Percentiles rank a stretch among this genome's conserved stretches.
phyloP scores from a whole-genome alignment of 2,329 filamentous ascomycete genomes.

The Fusarium protoensiforme region DNA sequence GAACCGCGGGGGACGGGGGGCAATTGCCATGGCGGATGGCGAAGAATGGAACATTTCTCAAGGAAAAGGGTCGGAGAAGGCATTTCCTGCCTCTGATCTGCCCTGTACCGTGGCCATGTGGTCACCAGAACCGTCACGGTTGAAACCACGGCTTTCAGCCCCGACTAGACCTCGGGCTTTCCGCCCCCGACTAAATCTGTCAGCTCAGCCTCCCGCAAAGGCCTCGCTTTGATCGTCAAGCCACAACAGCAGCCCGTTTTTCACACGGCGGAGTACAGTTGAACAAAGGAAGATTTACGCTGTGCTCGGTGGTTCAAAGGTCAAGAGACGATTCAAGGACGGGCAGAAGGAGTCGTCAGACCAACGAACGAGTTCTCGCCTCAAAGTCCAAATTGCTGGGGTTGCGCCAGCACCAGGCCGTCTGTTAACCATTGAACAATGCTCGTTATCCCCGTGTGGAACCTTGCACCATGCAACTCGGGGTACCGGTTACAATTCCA shows the following conservation, averaged over 20 bases:
- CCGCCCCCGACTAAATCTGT: slow-evolving; percentile 13
- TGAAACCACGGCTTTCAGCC: neutral
- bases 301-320: neutral
- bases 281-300: neutral
- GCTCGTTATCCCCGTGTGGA: slow-evolving; percentile 6
- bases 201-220: slow-evolving; percentile 3
- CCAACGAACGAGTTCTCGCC: slow-evolving; percentile 10
- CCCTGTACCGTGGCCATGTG: slow-evolving; percentile 12
- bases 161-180: slow-evolving; percentile 15
- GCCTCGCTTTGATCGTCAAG: neutral
- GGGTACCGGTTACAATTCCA: slow-evolving; percentile 19
- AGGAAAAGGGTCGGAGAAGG: slow-evolving; percentile 6
- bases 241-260: slow-evolving; percentile 1
- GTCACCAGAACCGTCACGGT: neutral
- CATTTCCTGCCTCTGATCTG: neutral
- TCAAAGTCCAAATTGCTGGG: slow-evolving; percentile 22
- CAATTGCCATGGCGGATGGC: slow-evolving; percentile 17
- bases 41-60: slow-evolving; percentile 20
- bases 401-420: slow-evolving; percentile 10
- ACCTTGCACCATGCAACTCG: slow-evolving; percentile 6
- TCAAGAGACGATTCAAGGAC: slow-evolving; percentile 5
- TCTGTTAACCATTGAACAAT: neutral
- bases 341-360: slow-evolving; percentile 15
- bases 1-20: slow-evolving; percentile 11
- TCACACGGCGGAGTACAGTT: neutral